Evolutionary conservation across 2,329 filamentous ascomycete genomes (phyloP).

Genomic region (Pezizomycotina sp.): DNA sequence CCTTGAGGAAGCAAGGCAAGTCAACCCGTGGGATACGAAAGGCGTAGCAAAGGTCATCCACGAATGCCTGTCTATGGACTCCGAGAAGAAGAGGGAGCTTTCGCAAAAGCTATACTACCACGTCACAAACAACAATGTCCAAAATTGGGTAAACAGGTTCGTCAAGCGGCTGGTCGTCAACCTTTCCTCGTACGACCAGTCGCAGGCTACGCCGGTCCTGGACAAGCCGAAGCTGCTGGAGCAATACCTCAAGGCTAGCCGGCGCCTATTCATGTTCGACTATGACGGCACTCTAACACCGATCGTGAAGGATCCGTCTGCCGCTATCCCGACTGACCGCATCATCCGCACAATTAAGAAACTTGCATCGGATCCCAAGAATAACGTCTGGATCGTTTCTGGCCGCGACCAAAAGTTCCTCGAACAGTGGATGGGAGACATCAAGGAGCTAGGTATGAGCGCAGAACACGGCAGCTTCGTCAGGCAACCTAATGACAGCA

Average conservation of each 20-base stretch:
- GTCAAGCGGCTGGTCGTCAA: conserved; percentile 65
- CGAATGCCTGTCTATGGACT: conserved; percentile 59
- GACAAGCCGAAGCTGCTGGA: conserved; percentile 56
- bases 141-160: conserved; percentile 69
- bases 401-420: conserved; percentile 87
- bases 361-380: conserved; percentile 62
- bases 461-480: conserved; percentile 97
- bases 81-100: conserved; percentile 47
- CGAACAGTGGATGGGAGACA: conserved; percentile 81
- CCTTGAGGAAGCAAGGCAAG: conserved; percentile 72
- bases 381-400: conserved; percentile 96
- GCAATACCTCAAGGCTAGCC: conserved; percentile 49
- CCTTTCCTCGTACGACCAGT: conserved; percentile 53
- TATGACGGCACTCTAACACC: conserved; percentile 94
- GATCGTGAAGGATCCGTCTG: conserved; percentile 79
- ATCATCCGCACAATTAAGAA: conserved; percentile 64
- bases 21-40: conserved; percentile 86
- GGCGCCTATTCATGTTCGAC: conserved; percentile 93
- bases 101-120: conserved; percentile 64
- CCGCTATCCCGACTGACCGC: conserved; percentile 71
- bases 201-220: conserved; percentile 62
- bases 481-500: conserved; percentile 54
- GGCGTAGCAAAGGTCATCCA: conserved; percentile 75
- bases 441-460: conserved; percentile 73
- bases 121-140: conserved; percentile 71